A percentile compares a stretch with the other conserved stretches of the same genome.
phyloP scores from a whole-genome alignment of 805 yeast genomes.

The Cephaloascus fragrans region DNA sequence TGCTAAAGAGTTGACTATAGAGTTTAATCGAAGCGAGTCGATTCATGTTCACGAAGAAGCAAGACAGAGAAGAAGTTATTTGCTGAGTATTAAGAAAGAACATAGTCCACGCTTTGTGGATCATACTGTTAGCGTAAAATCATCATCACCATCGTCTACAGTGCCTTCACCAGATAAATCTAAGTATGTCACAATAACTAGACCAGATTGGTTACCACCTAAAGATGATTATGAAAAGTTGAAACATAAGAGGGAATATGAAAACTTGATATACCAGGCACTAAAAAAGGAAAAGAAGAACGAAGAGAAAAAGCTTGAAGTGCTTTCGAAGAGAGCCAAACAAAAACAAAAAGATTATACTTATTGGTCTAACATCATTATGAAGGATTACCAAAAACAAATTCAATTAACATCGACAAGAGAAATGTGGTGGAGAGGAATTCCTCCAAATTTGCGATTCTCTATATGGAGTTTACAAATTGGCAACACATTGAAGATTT shows the following conservation, averaged over 20 bases:
- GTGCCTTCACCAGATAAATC: background rate
- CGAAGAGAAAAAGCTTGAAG: conserved; percentile 17
- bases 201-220: conserved; percentile 63
- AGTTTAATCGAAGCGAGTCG: conserved; percentile 17
- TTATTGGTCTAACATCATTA: conserved; percentile 29
- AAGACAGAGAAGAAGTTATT: conserved; percentile 17
- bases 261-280: conserved; percentile 30
- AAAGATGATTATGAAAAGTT: conserved; percentile 41
- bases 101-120: background rate
- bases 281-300: conserved; percentile 24
- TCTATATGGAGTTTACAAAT: conserved; percentile 42
- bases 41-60: conserved; percentile 23
- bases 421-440: conserved; percentile 54
- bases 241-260: conserved; percentile 46
- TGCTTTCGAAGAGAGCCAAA: conserved; percentile 19
- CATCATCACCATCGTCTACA: background rate
- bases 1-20: conserved; percentile 19
- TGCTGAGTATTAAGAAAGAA: conserved; percentile 2
- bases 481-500: conserved; percentile 18
- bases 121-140: background rate
- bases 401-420: conserved; percentile 29
- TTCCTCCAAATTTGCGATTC: conserved; percentile 35
- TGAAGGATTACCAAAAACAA: conserved; percentile 22
- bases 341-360: conserved; percentile 23
- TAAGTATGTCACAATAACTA: conserved; percentile 32